Base-by-base conservation (phyloP, 371 early-diverging fungal genomes). In the Mucor piriformis region DNA sequence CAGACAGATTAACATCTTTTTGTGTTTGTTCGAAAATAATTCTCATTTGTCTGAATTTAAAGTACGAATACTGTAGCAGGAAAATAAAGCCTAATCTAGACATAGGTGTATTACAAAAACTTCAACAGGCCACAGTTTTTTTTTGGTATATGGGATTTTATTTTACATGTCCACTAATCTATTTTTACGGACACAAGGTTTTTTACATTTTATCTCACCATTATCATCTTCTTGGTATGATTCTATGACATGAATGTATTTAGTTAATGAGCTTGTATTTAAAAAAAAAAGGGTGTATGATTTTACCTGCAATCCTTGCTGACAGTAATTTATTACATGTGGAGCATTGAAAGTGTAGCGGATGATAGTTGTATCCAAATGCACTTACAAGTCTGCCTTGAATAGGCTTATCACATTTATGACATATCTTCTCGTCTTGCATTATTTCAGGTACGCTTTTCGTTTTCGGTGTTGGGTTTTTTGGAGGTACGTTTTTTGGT, bases 311-410 rank as follows among this genome's bases (percentile, higher is more conserved):
- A 3, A 62, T 21, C 32, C 67, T 53, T 11, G 46, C 54, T 10
- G 71, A 71, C 11, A 86, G 57, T 16, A 67, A 33, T 37, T 71
- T 77, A 49, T 73, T 59, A 55, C 88, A 86, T 11, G 64, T 66
- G 13, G 58, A 63, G 56, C 86, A 88, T 42, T 67, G 66, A 54
- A 85, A 88, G 58, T 82, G 83, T 10, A 69, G 62, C 6, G 76
- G 72, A 56, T 87, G 88, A 52, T 79, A 87, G 44, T 79, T 59
- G 16, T 64, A 60, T 5, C 77, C 82, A 58, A 80, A 66, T 0
- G 85, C 85, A 43, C 63, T 72, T 12, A 74, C 64, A 18, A 73
- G 69, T 37, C 77, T 60, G 21, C 86, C 86, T 16, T 80, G 60
- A 40, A 87, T 79, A 20, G 73, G 67, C 27, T 66, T 61, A 10